phyloP scores from a whole-genome alignment of 352 stramenopile genomes.

The Pythium pectinolyticum region DNA sequence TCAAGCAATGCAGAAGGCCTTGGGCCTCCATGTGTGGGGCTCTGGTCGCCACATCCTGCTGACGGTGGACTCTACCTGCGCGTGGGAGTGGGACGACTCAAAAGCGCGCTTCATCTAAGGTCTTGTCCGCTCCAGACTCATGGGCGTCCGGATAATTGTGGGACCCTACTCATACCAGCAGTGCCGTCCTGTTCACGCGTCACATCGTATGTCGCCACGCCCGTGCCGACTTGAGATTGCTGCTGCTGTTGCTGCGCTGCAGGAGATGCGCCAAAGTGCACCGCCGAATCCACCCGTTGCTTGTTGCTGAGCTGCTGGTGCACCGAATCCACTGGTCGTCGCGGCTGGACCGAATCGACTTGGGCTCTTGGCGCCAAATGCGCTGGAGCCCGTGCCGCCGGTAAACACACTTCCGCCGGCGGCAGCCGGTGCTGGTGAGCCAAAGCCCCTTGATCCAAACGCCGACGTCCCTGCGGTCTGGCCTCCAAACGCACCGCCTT shows the following conservation, averaged over 20 bases:
- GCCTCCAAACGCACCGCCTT: conserved; percentile 43
- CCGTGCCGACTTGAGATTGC: conserved; percentile 63
- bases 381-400: conserved; percentile 32
- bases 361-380: conserved; percentile 46
- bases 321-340: conserved; percentile 21
- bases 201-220: conserved; percentile 63
- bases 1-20: too few relatives aligned
- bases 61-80: too few relatives aligned
- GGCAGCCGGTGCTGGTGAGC: conserved; percentile 32
- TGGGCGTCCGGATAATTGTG: too few relatives aligned
- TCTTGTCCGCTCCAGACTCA: too few relatives aligned
- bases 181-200: conserved; percentile 59
- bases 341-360: conserved; percentile 17
- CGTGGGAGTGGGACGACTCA: too few relatives aligned
- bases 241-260: conserved; percentile 4
- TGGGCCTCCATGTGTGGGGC: too few relatives aligned
- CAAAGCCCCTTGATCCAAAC: conserved; percentile 38
- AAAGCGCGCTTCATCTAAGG: too few relatives aligned
- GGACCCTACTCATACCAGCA: conserved; percentile 19
- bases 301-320: conserved; percentile 14
- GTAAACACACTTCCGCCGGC: conserved; percentile 39
- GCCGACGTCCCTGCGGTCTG: conserved; percentile 15
- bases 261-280: conserved; percentile 22
- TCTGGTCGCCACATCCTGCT: too few relatives aligned
- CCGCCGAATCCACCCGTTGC: conserved; percentile 25